These are phyloP conservation scores for Erodium maritimum DNA, from an alignment of 345 rosid genomes.

Conservation along the genomic window DNA sequence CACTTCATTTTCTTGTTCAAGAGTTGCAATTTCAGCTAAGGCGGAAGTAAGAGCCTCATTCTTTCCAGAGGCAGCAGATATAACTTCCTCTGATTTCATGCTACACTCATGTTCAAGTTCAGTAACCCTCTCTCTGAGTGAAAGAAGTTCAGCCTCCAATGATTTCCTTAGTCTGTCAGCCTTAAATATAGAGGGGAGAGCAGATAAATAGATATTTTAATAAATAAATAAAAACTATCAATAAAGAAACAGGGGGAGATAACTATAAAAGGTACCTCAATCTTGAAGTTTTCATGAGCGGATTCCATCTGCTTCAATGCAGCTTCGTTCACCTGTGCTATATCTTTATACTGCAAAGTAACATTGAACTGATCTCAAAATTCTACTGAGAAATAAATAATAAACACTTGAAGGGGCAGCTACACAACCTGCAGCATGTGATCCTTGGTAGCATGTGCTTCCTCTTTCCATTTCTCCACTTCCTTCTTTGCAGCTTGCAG, in stretches of 20 bases:
- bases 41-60: constrained; percentile 63
- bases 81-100: constrained; percentile 58
- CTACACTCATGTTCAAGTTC: constrained; percentile 61
- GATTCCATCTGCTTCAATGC: constrained; percentile 87
- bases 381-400: neutral
- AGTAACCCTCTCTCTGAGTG: constrained; percentile 58
- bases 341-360: constrained; percentile 72
- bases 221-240: neutral
- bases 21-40: constrained; percentile 44
- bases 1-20: constrained; percentile 54
- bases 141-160: constrained; percentile 58
- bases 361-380: constrained; percentile 11
- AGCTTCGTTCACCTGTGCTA: constrained; percentile 84
- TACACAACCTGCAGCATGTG: constrained; percentile 86
- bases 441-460: constrained; percentile 62
- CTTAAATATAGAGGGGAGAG: constrained; percentile 19
- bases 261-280: constrained; percentile 38
- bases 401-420: constrained; percentile 5
- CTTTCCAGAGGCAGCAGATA: constrained; percentile 49
- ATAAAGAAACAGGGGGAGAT: neutral
- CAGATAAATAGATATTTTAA: neutral
- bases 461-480: constrained; percentile 57
- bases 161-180: constrained; percentile 55
- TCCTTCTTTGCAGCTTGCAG: constrained; percentile 54
- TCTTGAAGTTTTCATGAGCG: constrained; percentile 72